phyloP scores from a whole-genome alignment of 305 asterid species.

The Plantago coronopus region DNA sequence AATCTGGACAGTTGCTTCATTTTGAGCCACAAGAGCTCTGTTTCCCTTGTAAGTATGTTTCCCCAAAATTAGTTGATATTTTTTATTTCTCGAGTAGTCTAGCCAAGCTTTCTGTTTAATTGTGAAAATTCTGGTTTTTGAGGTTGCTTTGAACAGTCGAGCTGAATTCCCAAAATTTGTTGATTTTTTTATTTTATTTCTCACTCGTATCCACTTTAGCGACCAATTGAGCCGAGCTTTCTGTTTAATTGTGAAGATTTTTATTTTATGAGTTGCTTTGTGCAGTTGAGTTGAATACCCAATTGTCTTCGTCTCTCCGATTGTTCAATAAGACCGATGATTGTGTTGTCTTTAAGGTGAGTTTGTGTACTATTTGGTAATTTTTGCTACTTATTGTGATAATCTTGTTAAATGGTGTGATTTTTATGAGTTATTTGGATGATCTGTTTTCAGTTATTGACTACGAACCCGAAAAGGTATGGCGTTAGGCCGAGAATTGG shows the following conservation, averaged over 20 bases:
- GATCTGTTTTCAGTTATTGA: slow-evolving; percentile 36
- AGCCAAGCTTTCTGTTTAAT: too few relatives aligned
- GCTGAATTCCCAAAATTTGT: too few relatives aligned
- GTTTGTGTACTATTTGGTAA: background rate
- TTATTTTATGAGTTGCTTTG: background rate
- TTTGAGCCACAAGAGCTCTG: slow-evolving; percentile 31
- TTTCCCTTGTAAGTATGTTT: slow-evolving; percentile 26
- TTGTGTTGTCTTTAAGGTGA: slow-evolving; percentile 55
- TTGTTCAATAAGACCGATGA: slow-evolving; percentile 37
- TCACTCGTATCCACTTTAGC: too few relatives aligned
- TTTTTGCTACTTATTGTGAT: background rate
- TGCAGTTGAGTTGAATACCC: slow-evolving; percentile 49
- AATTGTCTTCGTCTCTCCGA: slow-evolving; percentile 42
- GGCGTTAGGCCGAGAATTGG: slow-evolving; percentile 56
- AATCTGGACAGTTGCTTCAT: slow-evolving; percentile 22
- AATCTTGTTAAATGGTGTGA: slow-evolving; percentile 10
- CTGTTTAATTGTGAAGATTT: background rate
- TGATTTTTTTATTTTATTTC: too few relatives aligned
- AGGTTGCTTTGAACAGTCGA: too few relatives aligned
- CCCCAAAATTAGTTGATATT: slow-evolving; percentile 5
- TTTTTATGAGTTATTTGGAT: slow-evolving; percentile 9
- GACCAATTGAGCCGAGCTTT: too few relatives aligned
- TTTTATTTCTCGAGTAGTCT: too few relatives aligned
- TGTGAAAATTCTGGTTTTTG: too few relatives aligned
- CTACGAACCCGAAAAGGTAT: slow-evolving; percentile 49